Evolutionary conservation across 306 rosid genomes (phyloP), one percentile per base, ranked within the genome.

Genomic region (Prunus campanulata): DNA sequence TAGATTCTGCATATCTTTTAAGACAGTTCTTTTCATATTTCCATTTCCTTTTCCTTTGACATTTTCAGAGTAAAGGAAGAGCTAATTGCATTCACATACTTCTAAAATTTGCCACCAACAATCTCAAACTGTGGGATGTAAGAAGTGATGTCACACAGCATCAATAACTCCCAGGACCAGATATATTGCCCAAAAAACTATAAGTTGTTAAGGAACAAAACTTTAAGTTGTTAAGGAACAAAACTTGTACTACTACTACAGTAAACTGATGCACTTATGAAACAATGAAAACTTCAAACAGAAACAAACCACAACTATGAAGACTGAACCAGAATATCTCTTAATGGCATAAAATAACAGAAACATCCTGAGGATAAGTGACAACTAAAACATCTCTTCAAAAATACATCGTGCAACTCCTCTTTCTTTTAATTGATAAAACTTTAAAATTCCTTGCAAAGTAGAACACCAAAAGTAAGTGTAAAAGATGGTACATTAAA

Each of bases 141-240:
- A 79, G 82, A 84, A 69, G 75, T 78, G 73, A 75, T 70, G 83
- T 49, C 78, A 82, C 83, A 84, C 75, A 81, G 88, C 87, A 82
- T 84, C 89, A 84, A 60, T 65, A 75, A 42, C 49, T 48, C 82
- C 86, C 82, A 82, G 73, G 68, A 82, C 57, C 57, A 81, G 32
- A 75, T 59, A 78, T 75, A 71, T 64, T 63, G 70, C 83, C 85
- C 69, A 83, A 81, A 32, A 49, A 75, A 80, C 90, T 83, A 81
- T n/a, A n/a, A n/a, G n/a, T n/a, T n/a, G n/a, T n/a, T n/a, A n/a
- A n/a, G n/a, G n/a, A n/a, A n/a, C n/a, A n/a, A n/a, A n/a, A n/a
- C n/a, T n/a, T n/a, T 16, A 71, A 73, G 72, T 24, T 48, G 89
- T 90, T 84, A 90, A 88, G 96, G 95, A 83, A 72, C 68, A 81